Conservation (phyloP, 225 moss, liverwort and hornwort species). For the Polytrichum commune region DNA sequence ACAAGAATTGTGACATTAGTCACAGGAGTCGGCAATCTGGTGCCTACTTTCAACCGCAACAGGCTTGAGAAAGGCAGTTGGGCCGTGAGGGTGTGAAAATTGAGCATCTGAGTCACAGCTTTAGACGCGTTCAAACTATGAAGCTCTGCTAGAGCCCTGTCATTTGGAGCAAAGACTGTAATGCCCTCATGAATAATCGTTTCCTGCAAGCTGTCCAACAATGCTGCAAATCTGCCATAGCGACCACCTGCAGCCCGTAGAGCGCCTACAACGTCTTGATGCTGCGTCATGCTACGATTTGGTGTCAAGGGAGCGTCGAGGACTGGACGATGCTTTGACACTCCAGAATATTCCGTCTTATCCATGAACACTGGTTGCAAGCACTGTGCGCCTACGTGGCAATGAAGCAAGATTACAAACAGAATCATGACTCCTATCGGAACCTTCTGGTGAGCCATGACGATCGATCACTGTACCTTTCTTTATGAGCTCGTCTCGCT, state of each 20-base stretch:
- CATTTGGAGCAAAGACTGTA: slow-evolving; percentile 34
- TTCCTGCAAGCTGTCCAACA: slow-evolving; percentile 22
- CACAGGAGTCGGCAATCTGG: slow-evolving; percentile 18
- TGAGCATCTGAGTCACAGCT: neutral
- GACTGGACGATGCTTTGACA: slow-evolving; percentile 19
- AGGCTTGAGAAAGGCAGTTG: slow-evolving; percentile 30
- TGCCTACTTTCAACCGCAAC: slow-evolving; percentile 33
- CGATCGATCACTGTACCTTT: neutral
- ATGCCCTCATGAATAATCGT: slow-evolving; percentile 18
- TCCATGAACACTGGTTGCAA: neutral
- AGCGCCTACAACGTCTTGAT: slow-evolving; percentile 19
- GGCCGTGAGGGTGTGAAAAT: slow-evolving; percentile 13
- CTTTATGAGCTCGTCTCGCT: no score
- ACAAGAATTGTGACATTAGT: slow-evolving; percentile 15
- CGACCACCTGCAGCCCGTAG: slow-evolving; percentile 5
- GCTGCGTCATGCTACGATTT: slow-evolving; percentile 12
- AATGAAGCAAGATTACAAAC: slow-evolving; percentile 4
- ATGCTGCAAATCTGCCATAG: slow-evolving; percentile 20
- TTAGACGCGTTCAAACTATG: neutral
- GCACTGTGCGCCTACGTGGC: slow-evolving; percentile 11
- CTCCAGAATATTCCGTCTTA: neutral
- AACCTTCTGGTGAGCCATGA: slow-evolving; percentile 18
- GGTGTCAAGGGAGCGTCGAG: slow-evolving; percentile 26
- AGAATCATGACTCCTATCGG: neutral
- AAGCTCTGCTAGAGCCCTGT: slow-evolving; percentile 19